Conservation (phyloP, 2,329 filamentous ascomycete genomes). For the Cladorrhinum sp. region DNA sequence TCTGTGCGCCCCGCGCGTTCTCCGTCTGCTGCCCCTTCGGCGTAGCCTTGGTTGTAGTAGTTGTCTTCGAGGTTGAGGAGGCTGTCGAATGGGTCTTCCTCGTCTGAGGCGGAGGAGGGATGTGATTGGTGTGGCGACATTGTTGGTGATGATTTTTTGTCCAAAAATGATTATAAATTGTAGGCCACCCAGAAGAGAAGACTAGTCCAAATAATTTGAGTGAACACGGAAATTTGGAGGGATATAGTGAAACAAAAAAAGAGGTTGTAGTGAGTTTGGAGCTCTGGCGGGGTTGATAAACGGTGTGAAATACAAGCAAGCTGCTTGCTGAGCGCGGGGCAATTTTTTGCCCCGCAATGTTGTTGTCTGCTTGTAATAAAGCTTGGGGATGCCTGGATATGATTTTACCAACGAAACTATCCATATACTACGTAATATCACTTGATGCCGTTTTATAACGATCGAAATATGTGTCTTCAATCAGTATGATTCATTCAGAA, state of each 20-base stretch:
- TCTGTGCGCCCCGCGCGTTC: constrained; percentile 75
- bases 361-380: constrained; percentile 33
- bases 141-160: background rate
- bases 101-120: constrained; percentile 3
- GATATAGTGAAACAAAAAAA: background rate
- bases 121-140: constrained; percentile 14
- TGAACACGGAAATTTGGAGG: background rate
- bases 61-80: constrained; percentile 59
- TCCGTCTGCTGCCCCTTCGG: constrained; percentile 72
- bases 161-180: background rate
- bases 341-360: constrained; percentile 11
- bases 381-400: background rate
- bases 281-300: constrained; percentile 1
- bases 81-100: constrained; percentile 53
- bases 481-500: background rate
- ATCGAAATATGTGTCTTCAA: too few relatives aligned
- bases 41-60: constrained; percentile 82
- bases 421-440: too few relatives aligned
- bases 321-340: constrained; percentile 15
- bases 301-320: background rate
- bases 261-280: background rate
- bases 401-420: background rate
- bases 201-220: too few relatives aligned
- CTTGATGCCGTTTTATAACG: too few relatives aligned
- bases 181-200: too few relatives aligned